Evolutionary conservation across 1,284 basidiomycete genomes (phyloP).

Genomic region (Rhodotorula sp.): DNA sequence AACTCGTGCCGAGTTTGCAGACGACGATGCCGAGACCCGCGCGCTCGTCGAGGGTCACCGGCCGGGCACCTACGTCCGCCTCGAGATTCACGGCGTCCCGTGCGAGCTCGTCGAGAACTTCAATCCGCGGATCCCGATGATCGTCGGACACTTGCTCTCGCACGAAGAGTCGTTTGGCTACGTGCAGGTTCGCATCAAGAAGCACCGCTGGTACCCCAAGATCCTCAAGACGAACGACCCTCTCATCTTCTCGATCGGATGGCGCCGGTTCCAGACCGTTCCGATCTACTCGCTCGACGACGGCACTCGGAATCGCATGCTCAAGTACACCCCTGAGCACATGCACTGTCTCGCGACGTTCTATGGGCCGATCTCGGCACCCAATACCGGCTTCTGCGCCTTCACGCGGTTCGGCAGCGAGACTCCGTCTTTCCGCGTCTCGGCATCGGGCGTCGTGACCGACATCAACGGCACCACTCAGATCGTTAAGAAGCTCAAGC

Average conservation of each 20-base stretch:
- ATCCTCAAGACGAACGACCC: constrained; percentile 98
- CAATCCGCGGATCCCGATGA: constrained; percentile 83
- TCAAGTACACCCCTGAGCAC: constrained; percentile 99
- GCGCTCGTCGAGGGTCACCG: constrained; percentile 85
- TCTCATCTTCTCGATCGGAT: constrained; percentile 90
- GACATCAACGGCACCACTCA: constrained; percentile 87
- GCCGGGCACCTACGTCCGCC: constrained; percentile 89
- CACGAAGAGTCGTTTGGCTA: constrained; percentile 91
- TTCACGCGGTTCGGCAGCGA: constrained; percentile 80
- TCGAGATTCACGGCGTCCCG: constrained; percentile 81
- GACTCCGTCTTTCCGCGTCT: constrained; percentile 77
- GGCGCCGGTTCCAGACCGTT: constrained; percentile 92
- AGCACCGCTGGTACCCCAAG: constrained; percentile 89
- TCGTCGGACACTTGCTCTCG: constrained; percentile 88
- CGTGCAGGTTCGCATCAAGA: constrained; percentile 92
- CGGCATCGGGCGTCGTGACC: constrained; percentile 91
- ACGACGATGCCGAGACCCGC: constrained; percentile 73
- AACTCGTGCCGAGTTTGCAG: constrained; percentile 83
- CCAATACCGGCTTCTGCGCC: constrained; percentile 97
- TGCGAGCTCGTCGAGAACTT: constrained; percentile 93
- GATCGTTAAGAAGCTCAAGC: constrained; percentile 98
- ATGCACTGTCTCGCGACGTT: constrained; percentile 99
- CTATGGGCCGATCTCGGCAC: constrained; percentile 83
- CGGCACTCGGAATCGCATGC: constrained; percentile 95
- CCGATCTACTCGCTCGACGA: constrained; percentile 97